Evolutionary conservation across 805 yeast genomes (phyloP).

Genomic region (Nakazawaea siamensis): DNA sequence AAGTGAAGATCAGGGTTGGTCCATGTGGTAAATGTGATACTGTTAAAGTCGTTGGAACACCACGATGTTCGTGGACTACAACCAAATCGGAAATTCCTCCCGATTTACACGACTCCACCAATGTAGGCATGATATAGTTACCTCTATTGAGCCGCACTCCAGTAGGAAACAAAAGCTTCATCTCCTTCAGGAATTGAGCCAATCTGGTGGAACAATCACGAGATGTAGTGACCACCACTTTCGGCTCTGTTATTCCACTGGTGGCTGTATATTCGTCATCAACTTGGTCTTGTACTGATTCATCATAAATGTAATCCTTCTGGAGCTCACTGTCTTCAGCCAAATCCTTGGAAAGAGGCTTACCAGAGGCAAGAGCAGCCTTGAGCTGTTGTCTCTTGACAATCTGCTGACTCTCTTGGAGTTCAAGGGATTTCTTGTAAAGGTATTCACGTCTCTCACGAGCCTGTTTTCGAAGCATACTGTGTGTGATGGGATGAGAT

Average conservation of each 20-base stretch:
- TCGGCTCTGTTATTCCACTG: constrained; percentile 86
- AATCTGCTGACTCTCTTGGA: constrained; percentile 80
- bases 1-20: constrained; percentile 88
- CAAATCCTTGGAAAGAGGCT: constrained; percentile 80
- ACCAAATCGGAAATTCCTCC: constrained; percentile 80
- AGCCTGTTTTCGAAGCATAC: constrained; percentile 82
- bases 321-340: constrained; percentile 83
- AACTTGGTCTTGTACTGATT: constrained; percentile 55
- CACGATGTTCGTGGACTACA: constrained; percentile 91
- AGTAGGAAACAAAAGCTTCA: constrained; percentile 83
- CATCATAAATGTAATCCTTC: constrained; percentile 80
- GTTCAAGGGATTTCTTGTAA: constrained; percentile 79
- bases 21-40: constrained; percentile 97
- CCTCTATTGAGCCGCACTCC: constrained; percentile 89
- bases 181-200: constrained; percentile 88
- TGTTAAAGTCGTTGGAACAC: constrained; percentile 93
- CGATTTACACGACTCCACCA: constrained; percentile 72
- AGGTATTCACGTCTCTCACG: constrained; percentile 93
- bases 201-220: constrained; percentile 83
- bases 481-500: not conserved
- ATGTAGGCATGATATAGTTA: constrained; percentile 74
- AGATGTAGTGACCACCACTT: constrained; percentile 86
- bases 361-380: constrained; percentile 86
- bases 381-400: constrained; percentile 83
- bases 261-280: constrained; percentile 90